phyloP scores from a whole-genome alignment of 257 asterid genomes.

The Solanum virginianum region DNA sequence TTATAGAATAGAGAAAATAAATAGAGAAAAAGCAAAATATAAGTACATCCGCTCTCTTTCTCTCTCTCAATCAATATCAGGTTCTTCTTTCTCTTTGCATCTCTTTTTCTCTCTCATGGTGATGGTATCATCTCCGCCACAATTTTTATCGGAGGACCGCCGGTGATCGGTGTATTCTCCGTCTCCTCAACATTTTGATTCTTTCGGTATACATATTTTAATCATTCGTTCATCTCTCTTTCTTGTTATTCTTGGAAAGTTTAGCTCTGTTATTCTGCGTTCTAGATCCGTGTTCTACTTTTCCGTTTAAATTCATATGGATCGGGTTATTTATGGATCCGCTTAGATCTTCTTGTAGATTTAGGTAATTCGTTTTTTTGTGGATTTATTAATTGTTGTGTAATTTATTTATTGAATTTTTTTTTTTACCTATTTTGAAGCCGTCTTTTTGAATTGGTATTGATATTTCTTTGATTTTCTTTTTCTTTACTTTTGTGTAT shows the following conservation, averaged over 20 bases:
- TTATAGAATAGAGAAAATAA: not conserved
- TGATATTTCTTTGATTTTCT: not conserved
- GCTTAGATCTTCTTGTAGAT: not conserved
- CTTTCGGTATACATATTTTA: slow-evolving; percentile 8
- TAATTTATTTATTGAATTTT: not conserved
- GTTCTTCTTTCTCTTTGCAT: not conserved
- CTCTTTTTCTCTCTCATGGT: slow-evolving; percentile 13
- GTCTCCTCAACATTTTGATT: slow-evolving; percentile 15
- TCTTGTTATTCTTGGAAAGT: not conserved
- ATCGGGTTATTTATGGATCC: not conserved
- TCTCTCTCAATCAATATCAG: slow-evolving; percentile 3
- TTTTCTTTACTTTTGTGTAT: not conserved
- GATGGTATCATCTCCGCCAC: slow-evolving; percentile 25
- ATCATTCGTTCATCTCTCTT: not conserved
- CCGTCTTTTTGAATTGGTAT: not conserved
- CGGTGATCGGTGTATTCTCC: slow-evolving; percentile 46
- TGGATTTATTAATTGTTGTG: not conserved
- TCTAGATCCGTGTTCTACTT: not conserved
- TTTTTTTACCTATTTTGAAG: not conserved
- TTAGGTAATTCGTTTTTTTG: not conserved
- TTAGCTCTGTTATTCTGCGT: not conserved
- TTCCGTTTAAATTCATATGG: not conserved
- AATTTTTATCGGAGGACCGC: slow-evolving; percentile 29
- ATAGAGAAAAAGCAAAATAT: not conserved
- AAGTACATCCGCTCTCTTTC: not conserved